phyloP scores from a whole-genome alignment of 495 filamentous ascomycete species.

The Neurospora sp. region DNA sequence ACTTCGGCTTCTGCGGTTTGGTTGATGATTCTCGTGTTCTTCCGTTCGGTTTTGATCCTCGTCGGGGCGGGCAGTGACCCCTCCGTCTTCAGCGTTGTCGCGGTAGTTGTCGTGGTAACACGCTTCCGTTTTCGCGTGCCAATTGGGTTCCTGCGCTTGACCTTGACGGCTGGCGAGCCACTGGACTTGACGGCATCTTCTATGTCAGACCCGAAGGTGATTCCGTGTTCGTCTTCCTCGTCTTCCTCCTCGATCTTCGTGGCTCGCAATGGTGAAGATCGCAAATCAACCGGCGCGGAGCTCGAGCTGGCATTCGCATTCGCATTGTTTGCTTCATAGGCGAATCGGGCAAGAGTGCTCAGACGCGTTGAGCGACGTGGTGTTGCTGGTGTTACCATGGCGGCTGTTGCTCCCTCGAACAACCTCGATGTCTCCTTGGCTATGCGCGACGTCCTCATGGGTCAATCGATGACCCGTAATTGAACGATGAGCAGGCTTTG shows the following conservation, averaged over 20 bases:
- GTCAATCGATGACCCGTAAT: background rate
- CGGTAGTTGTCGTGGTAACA: slow-evolving; percentile 18
- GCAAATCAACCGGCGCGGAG: background rate
- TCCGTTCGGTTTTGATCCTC: slow-evolving; percentile 4
- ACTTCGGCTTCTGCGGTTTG: slow-evolving; percentile 7
- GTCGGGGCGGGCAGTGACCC: background rate
- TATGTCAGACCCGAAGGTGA: slow-evolving; percentile 41
- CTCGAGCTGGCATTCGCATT: slow-evolving; percentile 20
- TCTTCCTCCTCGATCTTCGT: slow-evolving; percentile 19
- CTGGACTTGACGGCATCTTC: slow-evolving; percentile 47
- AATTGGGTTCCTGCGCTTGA: background rate
- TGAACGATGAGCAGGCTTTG: background rate
- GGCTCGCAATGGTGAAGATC: background rate
- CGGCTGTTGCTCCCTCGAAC: slow-evolving; percentile 12
- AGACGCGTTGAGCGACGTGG: slow-evolving; percentile 38
- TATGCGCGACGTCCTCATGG: slow-evolving; percentile 54
- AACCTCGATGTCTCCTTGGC: slow-evolving; percentile 47
- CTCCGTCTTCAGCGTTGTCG: slow-evolving; percentile 3
- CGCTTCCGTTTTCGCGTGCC: slow-evolving; percentile 43
- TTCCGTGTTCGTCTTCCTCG: slow-evolving; percentile 6
- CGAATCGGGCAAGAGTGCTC: slow-evolving; percentile 31
- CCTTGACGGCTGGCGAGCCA: background rate
- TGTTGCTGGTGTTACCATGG: slow-evolving; percentile 12
- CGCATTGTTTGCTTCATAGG: slow-evolving; percentile 20
- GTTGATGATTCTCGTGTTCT: slow-evolving; percentile 5